phyloP scores from a whole-genome alignment of 306 rosid genomes.

The cucumber (Cucumis sativus) region Cucumber_9930_V3 NC_026660.2:26485501-26486000 shows the following conservation, averaged over 20 bases:
- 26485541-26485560: background rate
- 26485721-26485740: background rate
- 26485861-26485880: constrained; percentile 87
- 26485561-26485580: background rate
- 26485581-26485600: constrained; percentile 32
- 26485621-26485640: constrained; percentile 89
- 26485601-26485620: constrained; percentile 95
- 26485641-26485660: constrained; percentile 54
- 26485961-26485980: constrained; percentile 59
- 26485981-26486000: constrained; percentile 4
- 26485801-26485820: constrained; percentile 97
- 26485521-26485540: background rate
- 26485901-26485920: constrained; percentile 71
- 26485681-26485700: constrained; percentile 12
- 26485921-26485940: constrained; percentile 73
- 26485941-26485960: constrained; percentile 58
- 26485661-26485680: constrained; percentile 47
- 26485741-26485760: background rate
- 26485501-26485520: background rate
- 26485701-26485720: background rate
- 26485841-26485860: constrained; percentile 94
- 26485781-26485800: constrained; percentile 17
- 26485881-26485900: constrained; percentile 68
- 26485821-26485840: constrained; percentile 82
- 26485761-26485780: background rate